phyloP scores from a whole-genome alignment of 2,329 filamentous ascomycete genomes.

The Exophiala sideris region DNA sequence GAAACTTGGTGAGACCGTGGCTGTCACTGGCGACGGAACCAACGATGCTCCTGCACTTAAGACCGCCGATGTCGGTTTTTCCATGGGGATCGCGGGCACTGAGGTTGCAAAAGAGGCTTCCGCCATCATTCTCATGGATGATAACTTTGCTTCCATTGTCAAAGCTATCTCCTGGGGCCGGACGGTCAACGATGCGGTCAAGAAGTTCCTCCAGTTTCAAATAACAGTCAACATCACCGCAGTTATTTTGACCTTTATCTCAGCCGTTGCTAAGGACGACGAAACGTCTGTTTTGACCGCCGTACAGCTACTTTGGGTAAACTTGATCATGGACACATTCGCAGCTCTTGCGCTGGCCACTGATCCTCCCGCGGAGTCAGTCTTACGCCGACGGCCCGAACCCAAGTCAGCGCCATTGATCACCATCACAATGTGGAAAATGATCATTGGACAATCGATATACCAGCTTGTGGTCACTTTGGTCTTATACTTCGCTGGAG shows the following conservation, averaged over 20 bases:
- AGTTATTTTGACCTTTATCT: constrained; percentile 60
- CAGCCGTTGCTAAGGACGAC: constrained; percentile 54
- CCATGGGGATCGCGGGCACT: constrained; percentile 79
- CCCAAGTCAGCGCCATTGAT: constrained; percentile 41
- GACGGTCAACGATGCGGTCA: constrained; percentile 72
- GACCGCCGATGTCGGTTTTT: constrained; percentile 78
- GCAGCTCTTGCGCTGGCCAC: constrained; percentile 62
- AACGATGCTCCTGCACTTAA: constrained; percentile 83
- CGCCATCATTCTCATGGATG: constrained; percentile 81
- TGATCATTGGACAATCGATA: constrained; percentile 40
- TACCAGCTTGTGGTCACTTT: constrained; percentile 37
- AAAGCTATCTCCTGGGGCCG: constrained; percentile 79
- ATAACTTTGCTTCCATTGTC: constrained; percentile 83
- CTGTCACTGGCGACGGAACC: constrained; percentile 78
- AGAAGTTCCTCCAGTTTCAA: constrained; percentile 63
- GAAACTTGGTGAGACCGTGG: constrained; percentile 71
- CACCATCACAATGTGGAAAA: constrained; percentile 42
- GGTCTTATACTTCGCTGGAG: constrained; percentile 56
- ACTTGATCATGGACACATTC: constrained; percentile 65
- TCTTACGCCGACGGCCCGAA: constrained; percentile 51
- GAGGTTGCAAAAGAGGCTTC: constrained; percentile 84
- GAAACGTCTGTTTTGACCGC: constrained; percentile 59
- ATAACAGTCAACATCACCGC: constrained; percentile 66
- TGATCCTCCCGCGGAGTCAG: constrained; percentile 54
- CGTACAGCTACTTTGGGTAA: constrained; percentile 64